Evolutionary conservation across 768 basidiomycete genomes (phyloP).

Genomic region (Lyophyllum atratum): DNA sequence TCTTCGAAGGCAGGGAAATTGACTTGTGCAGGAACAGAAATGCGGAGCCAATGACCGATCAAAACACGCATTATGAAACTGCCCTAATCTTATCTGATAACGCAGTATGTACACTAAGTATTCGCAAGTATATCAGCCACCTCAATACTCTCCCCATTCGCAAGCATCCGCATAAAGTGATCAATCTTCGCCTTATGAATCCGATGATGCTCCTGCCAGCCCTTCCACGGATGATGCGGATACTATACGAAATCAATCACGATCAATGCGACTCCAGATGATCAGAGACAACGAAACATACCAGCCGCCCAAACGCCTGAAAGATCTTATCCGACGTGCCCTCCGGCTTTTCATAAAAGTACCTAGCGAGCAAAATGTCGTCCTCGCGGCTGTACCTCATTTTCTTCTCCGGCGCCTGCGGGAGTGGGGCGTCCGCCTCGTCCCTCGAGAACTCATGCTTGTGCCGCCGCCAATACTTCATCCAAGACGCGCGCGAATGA

Average conservation of each 20-base stretch:
- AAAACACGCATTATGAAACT: not conserved
- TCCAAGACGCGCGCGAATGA: conserved; percentile 91
- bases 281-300: conserved; percentile 32
- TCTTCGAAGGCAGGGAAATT: conserved; percentile 2
- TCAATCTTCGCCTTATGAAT: conserved; percentile 89
- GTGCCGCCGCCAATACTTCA: conserved; percentile 90
- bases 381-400: conserved; percentile 82
- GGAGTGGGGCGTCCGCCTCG: conserved; percentile 70
- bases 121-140: conserved; percentile 14
- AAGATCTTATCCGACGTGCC: conserved; percentile 86
- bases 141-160: conserved; percentile 55
- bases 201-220: conserved; percentile 91
- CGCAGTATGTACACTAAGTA: conserved; percentile 1
- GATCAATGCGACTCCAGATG: conserved; percentile 5
- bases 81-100: conserved; percentile 12
- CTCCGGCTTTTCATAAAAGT: conserved; percentile 71
- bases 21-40: not conserved
- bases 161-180: conserved; percentile 66
- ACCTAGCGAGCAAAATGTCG: conserved; percentile 77
- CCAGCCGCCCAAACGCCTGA: conserved; percentile 74
- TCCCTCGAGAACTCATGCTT: conserved; percentile 77
- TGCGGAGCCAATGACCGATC: not conserved
- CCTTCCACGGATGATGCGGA: conserved; percentile 91
- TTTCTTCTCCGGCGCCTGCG: conserved; percentile 82
- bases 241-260: conserved; percentile 45